Evolutionary conservation across 768 basidiomycete species (phyloP).

Genomic region (Russula brevipes): DNA sequence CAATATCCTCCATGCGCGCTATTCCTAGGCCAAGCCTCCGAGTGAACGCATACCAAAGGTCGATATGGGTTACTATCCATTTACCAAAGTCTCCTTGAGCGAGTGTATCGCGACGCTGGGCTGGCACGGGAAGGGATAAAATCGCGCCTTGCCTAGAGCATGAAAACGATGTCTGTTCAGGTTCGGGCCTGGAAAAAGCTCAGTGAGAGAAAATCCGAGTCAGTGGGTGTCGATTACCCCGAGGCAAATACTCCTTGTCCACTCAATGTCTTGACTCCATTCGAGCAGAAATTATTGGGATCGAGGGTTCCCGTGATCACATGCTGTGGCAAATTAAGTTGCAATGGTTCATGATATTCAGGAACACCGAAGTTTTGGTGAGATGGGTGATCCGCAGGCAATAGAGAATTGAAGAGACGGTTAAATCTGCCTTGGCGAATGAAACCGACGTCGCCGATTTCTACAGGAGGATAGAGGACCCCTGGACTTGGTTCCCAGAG

Average conservation of each 20-base stretch:
- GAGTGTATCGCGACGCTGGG: background rate
- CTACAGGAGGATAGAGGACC: background rate
- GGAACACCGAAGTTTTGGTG: constrained; percentile 3
- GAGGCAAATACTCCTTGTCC: background rate
- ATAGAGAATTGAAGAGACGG: background rate
- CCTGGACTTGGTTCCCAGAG: constrained; percentile 4
- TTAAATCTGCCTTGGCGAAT: too few relatives aligned
- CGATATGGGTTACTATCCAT: background rate
- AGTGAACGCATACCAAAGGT: constrained; percentile 1
- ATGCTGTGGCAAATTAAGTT: background rate
- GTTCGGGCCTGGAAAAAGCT: background rate
- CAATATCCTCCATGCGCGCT: constrained; percentile 1
- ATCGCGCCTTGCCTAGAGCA: background rate
- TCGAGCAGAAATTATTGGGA: constrained; percentile 1
- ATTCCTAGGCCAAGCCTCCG: background rate
- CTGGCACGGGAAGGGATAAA: background rate
- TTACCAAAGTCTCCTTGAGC: background rate
- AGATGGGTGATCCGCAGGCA: background rate
- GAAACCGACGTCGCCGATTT: too few relatives aligned
- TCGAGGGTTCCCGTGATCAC: background rate
- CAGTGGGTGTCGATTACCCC: background rate
- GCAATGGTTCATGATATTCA: background rate
- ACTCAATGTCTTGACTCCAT: background rate
- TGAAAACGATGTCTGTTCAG: background rate
- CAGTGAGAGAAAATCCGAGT: background rate